Base-by-base conservation (phyloP, 1,139 yeast genomes). In the Ogataea hybrid region DNA sequence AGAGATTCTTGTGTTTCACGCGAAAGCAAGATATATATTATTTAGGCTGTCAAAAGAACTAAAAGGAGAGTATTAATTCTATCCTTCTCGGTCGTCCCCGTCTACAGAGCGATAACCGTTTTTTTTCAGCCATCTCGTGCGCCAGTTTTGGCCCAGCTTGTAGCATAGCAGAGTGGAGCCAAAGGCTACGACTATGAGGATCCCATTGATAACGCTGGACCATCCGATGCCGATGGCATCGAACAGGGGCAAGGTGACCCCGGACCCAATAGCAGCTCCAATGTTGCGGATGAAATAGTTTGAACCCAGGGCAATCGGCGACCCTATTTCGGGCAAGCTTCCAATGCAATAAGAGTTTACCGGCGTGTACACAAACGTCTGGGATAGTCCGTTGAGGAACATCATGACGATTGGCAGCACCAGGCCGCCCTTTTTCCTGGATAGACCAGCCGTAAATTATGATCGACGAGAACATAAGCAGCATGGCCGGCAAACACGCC, bases 291-390 rank as follows among this genome's bases (percentile, higher is more conserved):
- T 59, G 41, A 71, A 67, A 45, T 75, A 75, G 50, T 74, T 74
- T 25, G 74, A 69, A 0, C 71, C 77, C 29, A 75, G 67, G 2
- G 74, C 77, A 22, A 43, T 22, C 48, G 72, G 78, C n/a, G 79
- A 75, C n/a, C 68, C 68, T 22, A 73, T 50, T 39, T 71, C 68
- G 2, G 79, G 79, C 70, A 74, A 65, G 1, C 73, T 68, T 50
- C 75, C 80, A 7, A 73, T 73, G 57, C 79, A 73, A 50, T 75
- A 75, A 6, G 79, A 67, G 50, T 75, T 75, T 28, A 70, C 54
- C n/a, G 74, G 68, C 2, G 80, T 77, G 50, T 71, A 75, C 11
- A 67, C 58, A 35, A 69, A 61, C 0, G 78, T 71, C 50, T 75
- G 81, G 0, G 72, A 69, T 12, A 72, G 51, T 0, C 78, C 80